phyloP scores from a whole-genome alignment of 2,329 filamentous ascomycete species.

The Diaporthe batatas region DNA sequence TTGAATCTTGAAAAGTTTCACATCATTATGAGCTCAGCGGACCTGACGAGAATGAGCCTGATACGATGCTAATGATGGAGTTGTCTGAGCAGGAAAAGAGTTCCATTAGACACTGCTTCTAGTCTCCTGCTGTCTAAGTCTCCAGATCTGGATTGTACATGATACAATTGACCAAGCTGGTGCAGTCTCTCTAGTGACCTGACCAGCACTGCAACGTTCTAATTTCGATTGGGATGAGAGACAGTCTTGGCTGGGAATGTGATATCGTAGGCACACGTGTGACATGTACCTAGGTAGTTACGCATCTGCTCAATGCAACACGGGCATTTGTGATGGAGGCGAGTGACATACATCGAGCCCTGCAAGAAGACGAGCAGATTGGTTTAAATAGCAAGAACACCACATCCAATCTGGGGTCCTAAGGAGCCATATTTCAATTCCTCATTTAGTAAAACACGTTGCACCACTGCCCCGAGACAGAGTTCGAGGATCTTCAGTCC shows the following conservation, averaged over 20 bases:
- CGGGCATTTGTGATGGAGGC: background rate
- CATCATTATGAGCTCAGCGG: no score
- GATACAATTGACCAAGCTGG: background rate
- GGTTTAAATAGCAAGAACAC: background rate
- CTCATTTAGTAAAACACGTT: background rate
- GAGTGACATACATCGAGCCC: background rate
- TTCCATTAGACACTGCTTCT: background rate
- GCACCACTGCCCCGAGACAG: background rate
- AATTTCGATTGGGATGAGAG: background rate
- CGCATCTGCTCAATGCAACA: background rate
- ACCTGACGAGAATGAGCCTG: background rate
- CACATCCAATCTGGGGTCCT: background rate
- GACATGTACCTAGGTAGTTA: no score
- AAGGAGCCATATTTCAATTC: background rate
- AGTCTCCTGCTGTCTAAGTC: background rate
- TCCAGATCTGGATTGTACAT: background rate
- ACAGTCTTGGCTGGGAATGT: background rate
- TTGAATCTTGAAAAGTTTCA: background rate
- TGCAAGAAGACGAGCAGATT: background rate
- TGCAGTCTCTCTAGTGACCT: background rate
- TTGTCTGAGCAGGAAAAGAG: background rate
- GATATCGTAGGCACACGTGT: background rate
- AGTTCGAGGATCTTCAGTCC: slow-evolving; percentile 3
- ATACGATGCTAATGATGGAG: background rate
- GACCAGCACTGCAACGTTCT: background rate